Evolutionary conservation across 805 yeast genomes (phyloP).

Genomic region (Wickerhamomyces xylosicus): DNA sequence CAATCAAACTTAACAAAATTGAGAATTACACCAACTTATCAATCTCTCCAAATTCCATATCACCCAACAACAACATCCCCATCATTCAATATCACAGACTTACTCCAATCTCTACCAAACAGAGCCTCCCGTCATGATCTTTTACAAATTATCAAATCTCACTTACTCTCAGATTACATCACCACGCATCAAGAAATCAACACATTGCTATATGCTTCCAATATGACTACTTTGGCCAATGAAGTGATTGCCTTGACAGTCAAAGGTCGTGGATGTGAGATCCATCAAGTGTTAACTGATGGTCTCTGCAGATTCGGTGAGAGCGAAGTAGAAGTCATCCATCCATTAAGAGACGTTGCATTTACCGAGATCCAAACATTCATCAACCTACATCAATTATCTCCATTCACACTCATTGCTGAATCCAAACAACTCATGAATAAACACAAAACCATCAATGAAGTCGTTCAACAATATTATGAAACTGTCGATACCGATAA

Average conservation of each 20-base stretch:
- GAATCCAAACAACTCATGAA: constrained; percentile 30
- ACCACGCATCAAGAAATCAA: constrained; percentile 30
- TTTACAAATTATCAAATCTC: constrained; percentile 32
- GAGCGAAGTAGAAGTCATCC: constrained; percentile 34
- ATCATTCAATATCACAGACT: neutral
- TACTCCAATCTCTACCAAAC: constrained; percentile 22
- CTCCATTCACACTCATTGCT: constrained; percentile 13
- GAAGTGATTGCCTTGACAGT: constrained; percentile 71
- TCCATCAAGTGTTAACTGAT: constrained; percentile 43
- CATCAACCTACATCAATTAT: constrained; percentile 22
- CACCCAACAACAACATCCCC: no score
- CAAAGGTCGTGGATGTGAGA: constrained; percentile 73
- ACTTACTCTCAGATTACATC: constrained; percentile 28
- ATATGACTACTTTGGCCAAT: constrained; percentile 78
- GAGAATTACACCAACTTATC: no score
- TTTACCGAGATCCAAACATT: constrained; percentile 57
- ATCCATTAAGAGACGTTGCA: constrained; percentile 72
- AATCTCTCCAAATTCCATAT: no score
- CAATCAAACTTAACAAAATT: constrained; percentile 20
- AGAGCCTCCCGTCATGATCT: constrained; percentile 64
- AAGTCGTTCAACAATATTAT: constrained; percentile 66
- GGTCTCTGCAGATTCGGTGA: constrained; percentile 13
- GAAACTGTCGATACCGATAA: constrained; percentile 59
- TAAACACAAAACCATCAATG: constrained; percentile 73
- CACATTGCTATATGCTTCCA: constrained; percentile 64